Percentiles rank a stretch among this genome's conserved stretches.
phyloP scores from a whole-genome alignment of 345 rosid species.

The Nasturtium officinale region DNA sequence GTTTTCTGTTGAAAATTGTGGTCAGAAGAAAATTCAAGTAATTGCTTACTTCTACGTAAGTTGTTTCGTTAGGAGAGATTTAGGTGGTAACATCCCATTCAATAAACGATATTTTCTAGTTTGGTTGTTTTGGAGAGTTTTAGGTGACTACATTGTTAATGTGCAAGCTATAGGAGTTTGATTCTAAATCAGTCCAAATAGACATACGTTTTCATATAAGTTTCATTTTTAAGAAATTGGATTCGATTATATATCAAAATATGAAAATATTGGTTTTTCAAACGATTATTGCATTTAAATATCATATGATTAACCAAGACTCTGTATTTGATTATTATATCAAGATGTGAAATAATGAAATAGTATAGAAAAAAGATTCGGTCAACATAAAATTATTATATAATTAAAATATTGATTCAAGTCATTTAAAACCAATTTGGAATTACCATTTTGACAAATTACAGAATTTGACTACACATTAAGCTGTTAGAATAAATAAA shows the following conservation, averaged over 20 bases:
- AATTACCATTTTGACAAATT: neutral
- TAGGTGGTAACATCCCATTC: constrained; percentile 31
- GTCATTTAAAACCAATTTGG: constrained; percentile 4
- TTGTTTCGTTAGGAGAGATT: constrained; percentile 25
- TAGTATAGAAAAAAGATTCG: constrained; percentile 5
- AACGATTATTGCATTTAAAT: neutral
- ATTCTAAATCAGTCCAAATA: neutral
- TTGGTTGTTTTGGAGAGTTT: constrained; percentile 30
- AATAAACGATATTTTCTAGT: neutral
- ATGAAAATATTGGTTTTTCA: neutral
- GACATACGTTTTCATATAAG: neutral
- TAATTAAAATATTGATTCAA: neutral
- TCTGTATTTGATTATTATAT: neutral
- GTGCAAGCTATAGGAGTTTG: neutral
- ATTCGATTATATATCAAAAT: neutral
- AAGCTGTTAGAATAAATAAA: neutral
- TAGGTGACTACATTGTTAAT: constrained; percentile 25
- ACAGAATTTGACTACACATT: neutral
- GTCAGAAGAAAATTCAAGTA: neutral
- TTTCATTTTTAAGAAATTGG: neutral
- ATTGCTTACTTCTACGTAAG: neutral
- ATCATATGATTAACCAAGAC: neutral
- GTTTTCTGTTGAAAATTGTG: neutral
- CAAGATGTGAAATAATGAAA: neutral
- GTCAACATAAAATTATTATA: constrained; percentile 19